Percentiles rank a stretch among this genome's conserved stretches.
Evolutionary conservation across 1,284 basidiomycete genomes (phyloP).

Genomic region (Apiotrichum sp.): DNA sequence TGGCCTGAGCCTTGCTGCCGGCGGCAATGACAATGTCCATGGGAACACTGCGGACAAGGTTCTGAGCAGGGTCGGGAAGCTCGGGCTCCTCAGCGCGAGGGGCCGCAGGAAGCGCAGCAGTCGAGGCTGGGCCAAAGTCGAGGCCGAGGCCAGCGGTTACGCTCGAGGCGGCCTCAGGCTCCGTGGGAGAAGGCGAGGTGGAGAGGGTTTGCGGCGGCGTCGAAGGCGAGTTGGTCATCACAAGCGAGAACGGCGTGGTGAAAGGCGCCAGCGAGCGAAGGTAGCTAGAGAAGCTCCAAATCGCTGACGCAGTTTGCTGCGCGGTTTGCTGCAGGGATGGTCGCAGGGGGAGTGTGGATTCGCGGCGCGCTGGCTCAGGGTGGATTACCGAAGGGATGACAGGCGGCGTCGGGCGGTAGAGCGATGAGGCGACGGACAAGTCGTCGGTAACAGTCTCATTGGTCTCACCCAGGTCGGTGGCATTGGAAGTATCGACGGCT

Average conservation of each 20-base stretch:
- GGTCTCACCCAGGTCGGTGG: slow-evolving; percentile 24
- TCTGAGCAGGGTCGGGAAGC: slow-evolving; percentile 12
- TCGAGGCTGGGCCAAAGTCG: not conserved
- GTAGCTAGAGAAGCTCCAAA: slow-evolving; percentile 38
- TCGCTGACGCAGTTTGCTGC: slow-evolving; percentile 16
- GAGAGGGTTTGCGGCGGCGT: not conserved
- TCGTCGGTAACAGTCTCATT: slow-evolving; percentile 33
- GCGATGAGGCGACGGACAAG: slow-evolving; percentile 21
- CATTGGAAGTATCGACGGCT: slow-evolving; percentile 29
- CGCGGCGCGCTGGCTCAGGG: not conserved
- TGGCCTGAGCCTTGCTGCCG: slow-evolving; percentile 14
- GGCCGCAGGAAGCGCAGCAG: not conserved
- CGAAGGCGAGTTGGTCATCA: not conserved
- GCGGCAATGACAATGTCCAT: slow-evolving; percentile 38
- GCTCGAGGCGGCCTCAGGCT: not conserved
- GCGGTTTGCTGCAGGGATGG: slow-evolving; percentile 28
- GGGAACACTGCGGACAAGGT: slow-evolving; percentile 39
- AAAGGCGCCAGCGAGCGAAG: slow-evolving; percentile 39
- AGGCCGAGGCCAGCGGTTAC: not conserved
- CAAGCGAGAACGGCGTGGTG: slow-evolving; percentile 8
- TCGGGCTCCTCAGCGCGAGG: not conserved
- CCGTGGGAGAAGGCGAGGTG: not conserved
- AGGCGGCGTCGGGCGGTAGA: slow-evolving; percentile 5
- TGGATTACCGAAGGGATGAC: not conserved
- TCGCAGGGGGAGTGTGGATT: slow-evolving; percentile 19